These are phyloP conservation scores for Phellopilus nigrolimitatus DNA, from an alignment of 1,284 basidiomycete species.

Conservation along the genomic window DNA sequence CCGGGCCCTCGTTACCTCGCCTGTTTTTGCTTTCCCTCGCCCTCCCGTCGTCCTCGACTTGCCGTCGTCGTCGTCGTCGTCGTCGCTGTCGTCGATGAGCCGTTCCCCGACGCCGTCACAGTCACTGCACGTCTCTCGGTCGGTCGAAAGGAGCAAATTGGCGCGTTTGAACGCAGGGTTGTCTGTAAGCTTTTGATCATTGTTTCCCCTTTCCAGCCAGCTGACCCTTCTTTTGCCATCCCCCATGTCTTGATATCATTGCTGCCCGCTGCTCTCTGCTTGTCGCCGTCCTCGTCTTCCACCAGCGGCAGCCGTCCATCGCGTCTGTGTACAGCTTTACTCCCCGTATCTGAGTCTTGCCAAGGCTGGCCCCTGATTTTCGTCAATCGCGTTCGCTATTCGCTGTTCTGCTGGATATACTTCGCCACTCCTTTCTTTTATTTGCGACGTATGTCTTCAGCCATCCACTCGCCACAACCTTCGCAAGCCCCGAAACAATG, in stretches of 20 bases:
- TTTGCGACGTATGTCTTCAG: slow-evolving; percentile 17
- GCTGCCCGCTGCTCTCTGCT: background rate
- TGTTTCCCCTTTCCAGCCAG: slow-evolving; percentile 7
- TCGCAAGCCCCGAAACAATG: slow-evolving; percentile 16
- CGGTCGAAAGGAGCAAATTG: slow-evolving; percentile 9
- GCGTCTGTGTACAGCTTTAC: slow-evolving; percentile 15
- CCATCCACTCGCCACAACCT: slow-evolving; percentile 16
- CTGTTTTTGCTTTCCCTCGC: slow-evolving; percentile 27
- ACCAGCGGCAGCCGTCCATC: slow-evolving; percentile 3
- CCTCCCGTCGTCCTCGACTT: slow-evolving; percentile 24
- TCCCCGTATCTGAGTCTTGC: slow-evolving; percentile 2
- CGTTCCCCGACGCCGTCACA: background rate
- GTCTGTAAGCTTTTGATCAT: slow-evolving; percentile 16
- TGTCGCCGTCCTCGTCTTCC: slow-evolving; percentile 7
- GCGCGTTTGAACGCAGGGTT: slow-evolving; percentile 4
- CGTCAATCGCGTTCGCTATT: background rate
- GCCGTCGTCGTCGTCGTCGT: slow-evolving; percentile 17
- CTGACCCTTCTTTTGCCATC: slow-evolving; percentile 7
- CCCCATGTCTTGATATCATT: slow-evolving; percentile 2
- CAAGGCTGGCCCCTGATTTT: background rate
- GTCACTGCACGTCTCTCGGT: background rate
- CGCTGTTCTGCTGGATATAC: background rate
- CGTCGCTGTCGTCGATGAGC: slow-evolving; percentile 6
- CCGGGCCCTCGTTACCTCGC: slow-evolving; percentile 24
- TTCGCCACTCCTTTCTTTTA: background rate